Evolutionary conservation across 2,329 filamentous ascomycete genomes (phyloP), one percentile per base, ranked within the genome.

Genomic region (Drechslera avenae): DNA sequence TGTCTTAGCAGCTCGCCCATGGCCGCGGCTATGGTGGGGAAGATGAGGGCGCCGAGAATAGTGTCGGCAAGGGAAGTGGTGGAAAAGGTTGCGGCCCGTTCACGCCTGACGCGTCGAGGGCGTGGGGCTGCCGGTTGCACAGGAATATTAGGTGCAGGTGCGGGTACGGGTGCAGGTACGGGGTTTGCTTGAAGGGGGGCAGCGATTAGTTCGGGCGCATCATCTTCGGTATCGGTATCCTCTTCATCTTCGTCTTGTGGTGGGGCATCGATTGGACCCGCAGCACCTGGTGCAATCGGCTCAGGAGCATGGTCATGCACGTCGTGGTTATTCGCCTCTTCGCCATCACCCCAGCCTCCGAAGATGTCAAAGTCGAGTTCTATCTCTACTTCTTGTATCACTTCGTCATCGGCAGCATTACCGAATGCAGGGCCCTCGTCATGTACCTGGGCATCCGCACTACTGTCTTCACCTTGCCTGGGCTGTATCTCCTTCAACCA

Each of bases 1-100:
- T 84, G 70, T 12, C 87, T 85, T 28, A 97, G 78, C 1, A 91
- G 66, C 63, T 91, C 88, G 36, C 94, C 94, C 73, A 91, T 85
- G 12, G 84, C 81, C 23, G 87, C 89, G 0, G 91, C 91, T 36
- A 97, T 85, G 9, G 85, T 85, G 0, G 94, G 94, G 66, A 96
- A 90, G 10, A 95, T 79, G 2, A 99, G 76, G 1, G 87, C 86
- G 5, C 86, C 86, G 26, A 89, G 77, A 32, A 88, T 76, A 0
- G 81, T 81, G 54, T 85, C 81, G 1, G 83, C 82, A 23, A 88
- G 72, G 26, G 78, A 78, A 28, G 78, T 79, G 10, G 81, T 80
- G 19, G 80, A 79, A 57, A 83, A 76, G 26, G 80, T 76, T 3
- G 84, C 73, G 44, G 79, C 77, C 45, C 79, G 76, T 41, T 76